Evolutionary conservation across 371 early-diverging fungal genomes (phyloP), one percentile per base, ranked within the genome.

Genomic region (Mortierella sp.): DNA sequence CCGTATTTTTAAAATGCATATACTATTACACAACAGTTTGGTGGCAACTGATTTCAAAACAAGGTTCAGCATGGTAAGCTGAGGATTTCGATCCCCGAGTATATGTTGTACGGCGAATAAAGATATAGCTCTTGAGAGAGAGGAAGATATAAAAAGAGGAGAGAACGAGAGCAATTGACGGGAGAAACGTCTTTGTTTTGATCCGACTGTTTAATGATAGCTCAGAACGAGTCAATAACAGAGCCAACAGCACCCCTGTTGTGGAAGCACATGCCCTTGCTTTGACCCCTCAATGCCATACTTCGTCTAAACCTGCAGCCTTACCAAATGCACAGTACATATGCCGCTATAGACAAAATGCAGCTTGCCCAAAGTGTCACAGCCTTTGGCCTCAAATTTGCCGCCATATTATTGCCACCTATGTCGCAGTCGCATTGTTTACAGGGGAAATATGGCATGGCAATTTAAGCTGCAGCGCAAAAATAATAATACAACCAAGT

Each of bases 211-310:
- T 10, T 37, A 37, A 7, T 37, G 37, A 37, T 45, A 45, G 19
- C 45, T 45, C n/a, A 19, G 7, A 19, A 17, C 17, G 45, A 53
- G 19, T 47, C 10, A 53, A 53, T 23, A 23, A 53, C 53, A 28
- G 13, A 28, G 28, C 53, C 53, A 15, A 15, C 1, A 53, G 1
- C 53, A 8, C 28, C 28, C 23, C 28, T 53, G 23, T 53, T 53
- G 53, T 29, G 23, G 53, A 53, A 28, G 28, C 53, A 53, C 53
- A 53, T 53, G 53, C 53, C 53, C 53, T 45, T 13, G 53, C 23
- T 26, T 12, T 53, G 53, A 53, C 28, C 53, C 53, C 51, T 45
- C 49, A 23, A 49, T 49, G 49, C n/a, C n/a, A 40, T 40, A 40
- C 40, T 40, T 49, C n/a, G 13, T 40, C 40, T 40, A 40, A 9